A percentile compares a stretch with the other conserved stretches of the same genome.
These are phyloP conservation scores for Tubosaeta brunneosetosa DNA, from an alignment of 768 basidiomycete species.

Conservation along the genomic window DNA sequence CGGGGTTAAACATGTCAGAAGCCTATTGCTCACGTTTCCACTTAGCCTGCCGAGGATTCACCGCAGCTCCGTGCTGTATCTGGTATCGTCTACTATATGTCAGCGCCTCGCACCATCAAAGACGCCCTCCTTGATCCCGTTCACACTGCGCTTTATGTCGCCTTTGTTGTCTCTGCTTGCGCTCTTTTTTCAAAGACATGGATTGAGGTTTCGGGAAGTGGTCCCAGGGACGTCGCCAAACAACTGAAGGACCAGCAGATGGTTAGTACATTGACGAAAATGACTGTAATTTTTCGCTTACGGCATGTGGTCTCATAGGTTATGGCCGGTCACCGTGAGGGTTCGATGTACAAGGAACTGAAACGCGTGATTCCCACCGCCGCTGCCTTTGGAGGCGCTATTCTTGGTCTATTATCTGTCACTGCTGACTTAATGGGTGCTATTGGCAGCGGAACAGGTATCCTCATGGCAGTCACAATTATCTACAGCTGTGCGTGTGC, in stretches of 20 bases:
- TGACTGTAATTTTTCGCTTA: conserved; percentile 2
- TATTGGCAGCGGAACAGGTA: conserved; percentile 92
- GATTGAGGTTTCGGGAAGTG: conserved; percentile 97
- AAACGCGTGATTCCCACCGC: conserved; percentile 98
- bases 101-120: conserved; percentile 90
- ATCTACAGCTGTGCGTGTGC: conserved; percentile 67
- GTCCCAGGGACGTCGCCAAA: conserved; percentile 94
- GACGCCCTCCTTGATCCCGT: conserved; percentile 89
- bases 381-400: conserved; percentile 96
- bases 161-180: conserved; percentile 90
- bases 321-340: conserved; percentile 90
- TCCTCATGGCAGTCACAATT: conserved; percentile 96
- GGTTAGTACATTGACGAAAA: conserved; percentile 39
- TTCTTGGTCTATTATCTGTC: conserved; percentile 87
- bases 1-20: not conserved
- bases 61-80: conserved; percentile 87
- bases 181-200: conserved; percentile 99
- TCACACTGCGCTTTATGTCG: conserved; percentile 86
- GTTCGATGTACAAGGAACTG: conserved; percentile 98
- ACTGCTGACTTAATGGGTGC: conserved; percentile 94
- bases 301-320: conserved; percentile 37
- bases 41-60: conserved; percentile 87
- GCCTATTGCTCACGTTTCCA: conserved; percentile 4
- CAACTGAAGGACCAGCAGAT: conserved; percentile 98
- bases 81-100: conserved; percentile 97